phyloP scores from a whole-genome alignment of 1,139 yeast genomes.

The Yamadazyma siamensis region DNA sequence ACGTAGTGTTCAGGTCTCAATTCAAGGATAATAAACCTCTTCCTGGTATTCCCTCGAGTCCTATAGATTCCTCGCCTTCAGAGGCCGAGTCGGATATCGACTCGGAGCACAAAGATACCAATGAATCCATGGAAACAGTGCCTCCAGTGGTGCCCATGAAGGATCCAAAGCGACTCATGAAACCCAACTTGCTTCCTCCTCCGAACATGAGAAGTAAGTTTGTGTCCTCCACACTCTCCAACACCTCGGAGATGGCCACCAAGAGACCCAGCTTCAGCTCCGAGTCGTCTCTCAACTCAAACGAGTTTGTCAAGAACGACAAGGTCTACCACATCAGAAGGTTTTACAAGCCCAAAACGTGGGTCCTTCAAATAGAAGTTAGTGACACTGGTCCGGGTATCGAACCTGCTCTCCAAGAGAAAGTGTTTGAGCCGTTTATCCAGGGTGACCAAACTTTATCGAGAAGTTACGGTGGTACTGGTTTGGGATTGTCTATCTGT shows the following conservation, averaged over 20 bases:
- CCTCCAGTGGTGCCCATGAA: constrained; percentile 5
- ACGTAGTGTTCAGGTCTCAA: constrained; percentile 50
- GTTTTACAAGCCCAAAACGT: constrained; percentile 40
- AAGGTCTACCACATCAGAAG: constrained; percentile 34
- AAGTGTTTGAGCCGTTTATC: constrained; percentile 91
- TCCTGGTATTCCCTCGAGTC: constrained; percentile 20
- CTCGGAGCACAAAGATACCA: neutral
- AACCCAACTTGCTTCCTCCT: constrained; percentile 11
- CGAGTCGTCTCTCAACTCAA: constrained; percentile 13
- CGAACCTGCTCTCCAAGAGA: constrained; percentile 70
- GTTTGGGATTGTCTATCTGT: constrained; percentile 90
- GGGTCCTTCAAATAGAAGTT: constrained; percentile 74
- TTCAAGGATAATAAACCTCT: constrained; percentile 28
- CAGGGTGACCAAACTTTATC: constrained; percentile 96
- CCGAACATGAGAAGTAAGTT: constrained; percentile 13
- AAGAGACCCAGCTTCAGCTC: constrained; percentile 13
- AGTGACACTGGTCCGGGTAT: constrained; percentile 94
- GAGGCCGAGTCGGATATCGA: neutral
- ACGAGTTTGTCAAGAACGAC: constrained; percentile 29
- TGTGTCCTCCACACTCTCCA: constrained; percentile 2
- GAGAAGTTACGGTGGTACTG: constrained; percentile 93
- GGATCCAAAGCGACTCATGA: constrained; percentile 1
- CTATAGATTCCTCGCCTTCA: constrained; percentile 2
- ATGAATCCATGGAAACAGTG: constrained; percentile 4
- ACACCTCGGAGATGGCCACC: constrained; percentile 6